A percentile compares a stretch with the other conserved stretches of the same genome.
Conservation (phyloP, 495 filamentous ascomycete genomes). For the Bacidia gigantensis region DNA sequence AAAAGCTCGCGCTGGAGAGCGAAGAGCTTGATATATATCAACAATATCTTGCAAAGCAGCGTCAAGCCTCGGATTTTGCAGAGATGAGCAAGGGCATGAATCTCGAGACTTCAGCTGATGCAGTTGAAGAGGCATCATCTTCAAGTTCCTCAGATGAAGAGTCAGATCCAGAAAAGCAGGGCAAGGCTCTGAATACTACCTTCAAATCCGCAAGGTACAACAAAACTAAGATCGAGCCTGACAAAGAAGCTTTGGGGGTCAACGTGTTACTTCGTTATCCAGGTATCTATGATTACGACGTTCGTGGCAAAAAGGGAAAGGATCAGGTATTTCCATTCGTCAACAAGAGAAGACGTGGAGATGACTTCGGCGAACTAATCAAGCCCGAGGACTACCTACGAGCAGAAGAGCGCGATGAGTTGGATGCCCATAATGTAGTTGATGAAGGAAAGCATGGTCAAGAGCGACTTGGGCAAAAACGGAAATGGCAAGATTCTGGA, state of each 20-base stretch:
- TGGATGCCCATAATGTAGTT: conserved; percentile 45
- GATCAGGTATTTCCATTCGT: conserved; percentile 89
- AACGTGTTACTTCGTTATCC: conserved; percentile 82
- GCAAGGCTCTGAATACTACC: conserved; percentile 78
- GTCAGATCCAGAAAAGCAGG: conserved; percentile 81
- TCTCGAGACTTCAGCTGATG: conserved; percentile 59
- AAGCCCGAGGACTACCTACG: conserved; percentile 87
- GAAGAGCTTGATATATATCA: conserved; percentile 72
- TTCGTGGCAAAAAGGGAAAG: conserved; percentile 81
- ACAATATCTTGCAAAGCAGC: conserved; percentile 72
- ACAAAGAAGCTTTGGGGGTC: conserved; percentile 76
- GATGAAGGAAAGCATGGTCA: conserved; percentile 31
- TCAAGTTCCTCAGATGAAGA: conserved; percentile 73
- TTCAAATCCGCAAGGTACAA: conserved; percentile 66
- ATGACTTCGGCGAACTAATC: conserved; percentile 90
- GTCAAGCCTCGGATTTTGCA: conserved; percentile 63
- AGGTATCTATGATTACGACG: conserved; percentile 80
- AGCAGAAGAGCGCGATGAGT: conserved; percentile 81
- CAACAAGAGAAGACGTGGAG: conserved; percentile 59
- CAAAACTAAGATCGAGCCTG: conserved; percentile 66
- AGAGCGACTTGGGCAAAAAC: conserved; percentile 74
- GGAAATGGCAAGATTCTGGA: conserved; percentile 72
- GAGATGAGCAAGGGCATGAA: conserved; percentile 49
- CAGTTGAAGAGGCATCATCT: conserved; percentile 68
- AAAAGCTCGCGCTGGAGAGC: conserved; percentile 50